These are phyloP conservation scores for Astragalus membranaceus DNA, from an alignment of 306 rosid genomes.

Conservation along the genomic window DNA sequence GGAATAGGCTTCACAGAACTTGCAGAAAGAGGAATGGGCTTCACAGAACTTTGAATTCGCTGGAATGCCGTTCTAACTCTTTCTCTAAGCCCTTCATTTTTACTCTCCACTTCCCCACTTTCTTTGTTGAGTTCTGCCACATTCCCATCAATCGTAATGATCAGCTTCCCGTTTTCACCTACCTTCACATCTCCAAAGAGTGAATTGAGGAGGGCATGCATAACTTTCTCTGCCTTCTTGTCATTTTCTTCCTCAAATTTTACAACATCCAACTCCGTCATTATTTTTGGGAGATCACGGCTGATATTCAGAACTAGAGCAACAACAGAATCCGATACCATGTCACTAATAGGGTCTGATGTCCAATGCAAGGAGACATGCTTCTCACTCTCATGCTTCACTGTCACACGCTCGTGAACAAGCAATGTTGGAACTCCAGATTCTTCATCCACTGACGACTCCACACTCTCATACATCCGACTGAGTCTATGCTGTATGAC, in stretches of 20 bases:
- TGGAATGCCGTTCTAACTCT: slow-evolving; percentile 66
- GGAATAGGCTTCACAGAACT: slow-evolving; percentile 78
- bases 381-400: slow-evolving; percentile 80
- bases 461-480: slow-evolving; percentile 77
- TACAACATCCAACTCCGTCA: slow-evolving; percentile 55
- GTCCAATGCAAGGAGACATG: slow-evolving; percentile 86
- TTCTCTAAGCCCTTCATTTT: slow-evolving; percentile 85
- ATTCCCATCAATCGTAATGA: slow-evolving; percentile 74
- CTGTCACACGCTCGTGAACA: slow-evolving; percentile 69
- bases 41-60: slow-evolving; percentile 70
- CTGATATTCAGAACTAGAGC: slow-evolving; percentile 71
- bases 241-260: slow-evolving; percentile 63
- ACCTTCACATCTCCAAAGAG: slow-evolving; percentile 80
- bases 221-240: slow-evolving; percentile 71
- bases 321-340: slow-evolving; percentile 85
- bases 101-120: slow-evolving; percentile 80
- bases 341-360: slow-evolving; percentile 82
- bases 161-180: slow-evolving; percentile 75
- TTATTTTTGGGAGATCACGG: slow-evolving; percentile 63
- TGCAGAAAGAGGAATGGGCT: slow-evolving; percentile 69
- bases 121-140: slow-evolving; percentile 71
- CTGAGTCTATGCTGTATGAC: slow-evolving; percentile 60
- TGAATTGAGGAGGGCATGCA: slow-evolving; percentile 66
- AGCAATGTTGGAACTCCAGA: slow-evolving; percentile 57
- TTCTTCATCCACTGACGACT: slow-evolving; percentile 70